Percentiles rank a stretch among this genome's conserved stretches.
Evolutionary conservation across 345 rosid genomes (phyloP).

Genomic region (Arabis alpina): DNA sequence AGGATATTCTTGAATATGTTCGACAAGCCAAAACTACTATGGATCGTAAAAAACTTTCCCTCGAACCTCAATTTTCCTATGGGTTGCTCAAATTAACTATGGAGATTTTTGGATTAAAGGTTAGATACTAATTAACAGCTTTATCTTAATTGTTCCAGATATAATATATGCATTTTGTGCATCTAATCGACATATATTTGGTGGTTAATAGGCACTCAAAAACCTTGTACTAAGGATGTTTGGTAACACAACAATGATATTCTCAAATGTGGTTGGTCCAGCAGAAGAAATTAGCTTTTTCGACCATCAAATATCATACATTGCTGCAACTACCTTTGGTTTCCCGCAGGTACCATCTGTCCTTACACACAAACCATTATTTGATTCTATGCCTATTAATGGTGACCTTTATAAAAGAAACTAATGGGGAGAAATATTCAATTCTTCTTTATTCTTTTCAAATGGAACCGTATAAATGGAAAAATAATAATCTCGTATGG

Average conservation of each 20-base stretch:
- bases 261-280: slow-evolving; percentile 38
- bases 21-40: slow-evolving; percentile 48
- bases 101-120: slow-evolving; percentile 45
- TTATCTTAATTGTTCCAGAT: not conserved
- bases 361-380: not conserved
- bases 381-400: not conserved
- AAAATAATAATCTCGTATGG: too few species aligned
- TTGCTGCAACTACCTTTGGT: slow-evolving; percentile 55
- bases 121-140: not conserved
- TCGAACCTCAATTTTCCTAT: slow-evolving; percentile 52
- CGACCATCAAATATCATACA: slow-evolving; percentile 43
- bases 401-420: too few species aligned
- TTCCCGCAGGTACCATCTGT: slow-evolving; percentile 51
- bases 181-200: not conserved
- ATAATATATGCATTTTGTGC: not conserved
- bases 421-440: too few species aligned
- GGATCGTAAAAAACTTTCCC: slow-evolving; percentile 17
- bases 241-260: slow-evolving; percentile 40
- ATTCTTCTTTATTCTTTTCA: too few species aligned
- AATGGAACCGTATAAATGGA: too few species aligned
- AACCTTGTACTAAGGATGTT: slow-evolving; percentile 47
- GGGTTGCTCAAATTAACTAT: slow-evolving; percentile 35
- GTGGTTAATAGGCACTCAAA: slow-evolving; percentile 39
- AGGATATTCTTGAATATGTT: slow-evolving; percentile 51
- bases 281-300: slow-evolving; percentile 57